These are phyloP conservation scores for Astragalus membranaceus DNA, from an alignment of 306 rosid genomes.

Conservation along the genomic window DNA sequence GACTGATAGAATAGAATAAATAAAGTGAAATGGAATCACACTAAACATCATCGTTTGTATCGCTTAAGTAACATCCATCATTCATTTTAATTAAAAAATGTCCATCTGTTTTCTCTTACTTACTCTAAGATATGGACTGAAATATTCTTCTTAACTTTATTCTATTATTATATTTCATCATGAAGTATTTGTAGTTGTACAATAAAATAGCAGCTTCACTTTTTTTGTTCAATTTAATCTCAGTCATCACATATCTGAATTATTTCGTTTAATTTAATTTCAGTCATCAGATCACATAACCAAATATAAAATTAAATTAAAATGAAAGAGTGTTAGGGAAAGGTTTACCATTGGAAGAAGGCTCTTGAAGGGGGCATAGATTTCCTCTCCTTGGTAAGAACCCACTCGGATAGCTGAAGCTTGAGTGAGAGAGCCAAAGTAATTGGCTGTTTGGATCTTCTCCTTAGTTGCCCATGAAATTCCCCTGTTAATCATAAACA, in stretches of 20 bases:
- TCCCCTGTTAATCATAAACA: slow-evolving; percentile 45
- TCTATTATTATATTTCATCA: background rate
- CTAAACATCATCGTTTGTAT: background rate
- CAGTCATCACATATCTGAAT: background rate
- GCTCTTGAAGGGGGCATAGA: slow-evolving; percentile 93
- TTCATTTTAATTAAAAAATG: too few relatives aligned
- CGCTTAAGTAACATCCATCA: background rate
- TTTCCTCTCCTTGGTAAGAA: slow-evolving; percentile 89
- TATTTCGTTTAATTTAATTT: background rate
- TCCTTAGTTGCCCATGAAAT: slow-evolving; percentile 99
- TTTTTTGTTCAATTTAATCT: background rate
- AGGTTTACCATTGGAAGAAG: slow-evolving; percentile 79
- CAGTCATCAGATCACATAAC: background rate
- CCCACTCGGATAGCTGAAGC: slow-evolving; percentile 93
- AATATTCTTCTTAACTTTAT: background rate
- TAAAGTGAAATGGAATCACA: background rate
- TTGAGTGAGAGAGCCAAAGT: slow-evolving; percentile 90
- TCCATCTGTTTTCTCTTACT: too few relatives aligned
- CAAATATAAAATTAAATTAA: background rate
- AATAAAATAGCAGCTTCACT: background rate
- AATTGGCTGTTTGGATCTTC: slow-evolving; percentile 88
- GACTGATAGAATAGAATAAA: background rate
- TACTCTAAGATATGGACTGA: background rate
- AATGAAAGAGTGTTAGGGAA: background rate
- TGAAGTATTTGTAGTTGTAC: background rate